Base-by-base conservation (phyloP, 139 green algal species). In the Nannochloris sp. region DNA sequence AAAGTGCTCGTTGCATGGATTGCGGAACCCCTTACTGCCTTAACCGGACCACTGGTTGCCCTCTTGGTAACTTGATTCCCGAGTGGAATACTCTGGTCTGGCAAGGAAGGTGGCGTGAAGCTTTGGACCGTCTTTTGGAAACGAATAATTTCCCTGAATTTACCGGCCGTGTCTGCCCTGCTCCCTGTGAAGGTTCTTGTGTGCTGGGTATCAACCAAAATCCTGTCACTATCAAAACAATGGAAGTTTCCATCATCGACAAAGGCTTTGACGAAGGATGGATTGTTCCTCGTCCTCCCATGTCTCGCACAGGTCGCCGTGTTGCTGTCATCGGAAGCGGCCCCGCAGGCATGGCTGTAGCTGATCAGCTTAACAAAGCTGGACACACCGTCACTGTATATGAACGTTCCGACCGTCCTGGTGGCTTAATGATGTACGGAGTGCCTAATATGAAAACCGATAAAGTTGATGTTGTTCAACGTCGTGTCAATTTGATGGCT, bases 121-220 rank as follows among this genome's bases (percentile, higher is more conserved):
- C 92, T 19, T 74, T 95, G 35, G 80, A 97, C 71, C 72, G 92
- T 1, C 84, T 98, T 61, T 75, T 97, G 54, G 89, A 97, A 72
- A 98, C 92, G 25, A 98, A 98, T 81, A 97, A 98, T 81, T 98
- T 98, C 83, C 92, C 92, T 36, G 92, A 97, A 84, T 97, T 98
- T 81, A 97, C 92, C 0, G 90, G 84, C 30, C 59, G 89, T 36
- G 91, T 97, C 46, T 97, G 90, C 77, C 91, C 90, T 23, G 92
- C 92, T 13, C 91, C 91, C 6, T 97, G 91, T 71, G 91, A 98
- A 87, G 92, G 92, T 63, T 77, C 84, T 24, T 98, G 92, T 69
- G 86, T 94, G 64, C 79, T 98, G 58, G 92, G 92, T 64, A 98
- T 98, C 81, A 98, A 96, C 68, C 84, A 98, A 85, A 85, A 93